Conservation (phyloP, 352 stramenopile genomes). For the Aphanomyces astaci region DNA sequence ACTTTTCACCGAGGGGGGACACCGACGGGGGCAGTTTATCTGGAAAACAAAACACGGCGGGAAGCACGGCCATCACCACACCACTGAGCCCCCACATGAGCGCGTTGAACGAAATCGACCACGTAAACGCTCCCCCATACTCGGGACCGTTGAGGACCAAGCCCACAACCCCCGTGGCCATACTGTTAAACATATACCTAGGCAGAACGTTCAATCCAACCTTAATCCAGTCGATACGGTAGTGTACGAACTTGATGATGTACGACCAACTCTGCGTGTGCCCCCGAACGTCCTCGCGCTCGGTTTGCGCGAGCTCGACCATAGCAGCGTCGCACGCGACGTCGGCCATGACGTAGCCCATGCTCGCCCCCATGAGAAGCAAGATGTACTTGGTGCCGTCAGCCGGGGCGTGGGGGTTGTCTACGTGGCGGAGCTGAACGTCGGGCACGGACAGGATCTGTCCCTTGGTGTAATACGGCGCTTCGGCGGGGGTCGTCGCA, state of each 20-base stretch:
- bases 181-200: neutral
- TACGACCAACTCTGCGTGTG: conserved; percentile 36
- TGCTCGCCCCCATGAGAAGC: conserved; percentile 63
- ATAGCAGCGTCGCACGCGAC: conserved; percentile 73
- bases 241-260: conserved; percentile 32
- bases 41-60: conserved; percentile 32
- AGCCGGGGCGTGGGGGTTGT: conserved; percentile 32
- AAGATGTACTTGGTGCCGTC: conserved; percentile 48
- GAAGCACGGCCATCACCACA: conserved; percentile 30
- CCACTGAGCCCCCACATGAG: conserved; percentile 38
- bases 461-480: conserved; percentile 37
- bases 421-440: neutral
- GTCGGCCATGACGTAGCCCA: conserved; percentile 83
- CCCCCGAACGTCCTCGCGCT: conserved; percentile 39
- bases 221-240: conserved; percentile 9
- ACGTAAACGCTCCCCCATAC: conserved; percentile 55
- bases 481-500: conserved; percentile 32
- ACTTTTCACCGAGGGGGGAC: neutral
- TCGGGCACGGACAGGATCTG: neutral
- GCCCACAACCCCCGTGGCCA: conserved; percentile 38
- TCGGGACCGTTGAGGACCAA: conserved; percentile 46
- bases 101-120: conserved; percentile 36
- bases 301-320: conserved; percentile 56
- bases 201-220: no score
- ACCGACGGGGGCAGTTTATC: conserved; percentile 23